These are phyloP conservation scores for Colletotrichum paranaense DNA, from an alignment of 2,329 filamentous ascomycete genomes.

Conservation along the genomic window DNA sequence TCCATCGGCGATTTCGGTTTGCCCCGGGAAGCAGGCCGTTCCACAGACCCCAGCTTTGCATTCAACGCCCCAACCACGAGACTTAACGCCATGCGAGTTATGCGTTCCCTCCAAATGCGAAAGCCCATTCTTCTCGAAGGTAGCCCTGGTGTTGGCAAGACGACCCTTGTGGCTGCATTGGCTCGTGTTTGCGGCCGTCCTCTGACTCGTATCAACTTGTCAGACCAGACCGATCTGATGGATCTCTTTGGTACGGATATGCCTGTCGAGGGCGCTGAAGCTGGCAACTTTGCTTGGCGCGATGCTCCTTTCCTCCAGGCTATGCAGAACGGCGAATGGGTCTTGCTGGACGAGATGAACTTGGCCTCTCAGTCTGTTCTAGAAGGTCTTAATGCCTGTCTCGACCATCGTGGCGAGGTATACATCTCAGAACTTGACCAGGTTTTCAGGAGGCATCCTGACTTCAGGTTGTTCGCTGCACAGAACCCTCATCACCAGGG, in stretches of 20 bases:
- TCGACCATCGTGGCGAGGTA: conserved; percentile 95
- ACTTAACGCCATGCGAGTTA: conserved; percentile 89
- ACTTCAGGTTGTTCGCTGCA: conserved; percentile 95
- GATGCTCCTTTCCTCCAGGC: conserved; percentile 95
- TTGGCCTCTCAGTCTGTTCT: conserved; percentile 95
- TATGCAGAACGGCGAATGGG: conserved; percentile 98
- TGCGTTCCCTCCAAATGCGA: conserved; percentile 86
- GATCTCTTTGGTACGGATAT: conserved; percentile 98
- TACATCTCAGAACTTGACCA: conserved; percentile 96
- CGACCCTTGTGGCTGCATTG: conserved; percentile 88
- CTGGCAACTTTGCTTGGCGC: conserved; percentile 93
- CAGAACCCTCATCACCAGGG: conserved; percentile 99
- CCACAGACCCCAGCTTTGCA: conserved; percentile 73
- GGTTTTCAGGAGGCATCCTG: conserved; percentile 87
- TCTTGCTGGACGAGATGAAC: conserved; percentile 98
- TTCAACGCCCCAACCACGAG: conserved; percentile 92
- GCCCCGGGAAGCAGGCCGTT: conserved; percentile 59
- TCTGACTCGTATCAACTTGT: conserved; percentile 94
- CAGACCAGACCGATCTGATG: conserved; percentile 97
- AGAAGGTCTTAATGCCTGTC: conserved; percentile 94
- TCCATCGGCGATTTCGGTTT: conserved; percentile 82
- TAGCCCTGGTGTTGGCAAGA: conserved; percentile 98
- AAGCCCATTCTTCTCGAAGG: conserved; percentile 97
- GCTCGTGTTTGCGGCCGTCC: conserved; percentile 83
- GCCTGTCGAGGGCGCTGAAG: conserved; percentile 90